These are phyloP conservation scores for Mortierella polycephala DNA, from an alignment of 371 early-diverging fungal genomes.

Conservation along the genomic window DNA sequence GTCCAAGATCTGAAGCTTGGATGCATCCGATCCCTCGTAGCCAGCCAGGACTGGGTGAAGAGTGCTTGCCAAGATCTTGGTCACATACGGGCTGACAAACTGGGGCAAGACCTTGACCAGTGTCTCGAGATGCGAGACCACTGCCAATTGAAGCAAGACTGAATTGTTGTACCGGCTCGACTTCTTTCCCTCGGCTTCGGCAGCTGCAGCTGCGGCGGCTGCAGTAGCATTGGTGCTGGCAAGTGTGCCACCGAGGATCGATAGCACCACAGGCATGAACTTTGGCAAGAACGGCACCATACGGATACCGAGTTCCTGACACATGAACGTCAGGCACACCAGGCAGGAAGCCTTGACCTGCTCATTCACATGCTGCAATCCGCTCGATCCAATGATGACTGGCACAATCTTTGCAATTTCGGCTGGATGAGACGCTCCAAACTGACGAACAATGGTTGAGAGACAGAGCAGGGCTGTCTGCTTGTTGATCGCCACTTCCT, in stretches of 20 bases:
- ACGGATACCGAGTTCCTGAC: conserved; percentile 82
- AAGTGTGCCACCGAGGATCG: conserved; percentile 38
- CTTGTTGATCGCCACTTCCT: conserved; percentile 73
- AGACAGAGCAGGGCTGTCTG: conserved; percentile 86
- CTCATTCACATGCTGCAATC: conserved; percentile 63
- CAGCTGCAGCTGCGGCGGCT: conserved; percentile 23
- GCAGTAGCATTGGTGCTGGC: conserved; percentile 28
- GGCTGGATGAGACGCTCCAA: conserved; percentile 71
- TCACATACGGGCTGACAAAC: conserved; percentile 86
- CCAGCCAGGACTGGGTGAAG: conserved; percentile 67
- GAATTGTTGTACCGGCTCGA: conserved; percentile 50
- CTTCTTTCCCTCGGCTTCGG: conserved; percentile 34
- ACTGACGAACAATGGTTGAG: conserved; percentile 74
- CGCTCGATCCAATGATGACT: conserved; percentile 65
- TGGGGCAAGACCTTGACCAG: conserved; percentile 80
- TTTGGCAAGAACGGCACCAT: conserved; percentile 87
- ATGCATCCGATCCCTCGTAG: conserved; percentile 57
- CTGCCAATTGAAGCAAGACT: conserved; percentile 66
- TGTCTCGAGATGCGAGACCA: conserved; percentile 76
- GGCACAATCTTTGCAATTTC: conserved; percentile 71
- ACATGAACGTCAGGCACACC: conserved; percentile 77
- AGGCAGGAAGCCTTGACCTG: conserved; percentile 79
- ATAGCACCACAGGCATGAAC: conserved; percentile 78
- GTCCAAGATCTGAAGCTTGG: conserved; percentile 59
- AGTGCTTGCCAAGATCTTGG: conserved; percentile 64